Base-by-base conservation (phyloP, 352 stramenopile species). In the Phytopythium sindhum region DNA sequence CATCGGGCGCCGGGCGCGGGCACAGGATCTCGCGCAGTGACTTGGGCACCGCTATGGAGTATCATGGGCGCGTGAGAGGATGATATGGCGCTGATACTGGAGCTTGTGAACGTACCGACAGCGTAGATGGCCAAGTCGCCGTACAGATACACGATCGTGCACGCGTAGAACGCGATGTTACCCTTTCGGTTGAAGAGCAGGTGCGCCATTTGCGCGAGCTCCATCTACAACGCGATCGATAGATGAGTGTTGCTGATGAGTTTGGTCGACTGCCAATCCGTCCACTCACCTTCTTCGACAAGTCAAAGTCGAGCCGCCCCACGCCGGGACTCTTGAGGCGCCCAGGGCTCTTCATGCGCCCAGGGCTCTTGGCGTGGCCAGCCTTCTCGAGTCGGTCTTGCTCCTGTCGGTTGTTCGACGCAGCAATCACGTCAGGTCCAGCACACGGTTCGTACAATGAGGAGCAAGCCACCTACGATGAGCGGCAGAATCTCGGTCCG, bases 121-220 rank as follows among this genome's bases (percentile, higher is more conserved):
- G 87, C 82, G 60, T 96, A 94, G 52, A 94, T 96, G 23, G 87
- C 84, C 54, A 96, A 73, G 62, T 96, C 87, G n/a, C 87, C 87
- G 55, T 93, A 94, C 0, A 96, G 70, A 57, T 96, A 96, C 53
- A 91, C 80, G 53, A 88, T 86, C 29, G 90, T 77, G 61, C 82
- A 93, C 35, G 73, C 75, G 60, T 94, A 96, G 61, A 96, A 94
- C 6, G 86, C 82, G 23, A 90, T 70, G 51, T 88, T 79, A 7
- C 87, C 84, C 44, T 76, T 72, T 55, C 61, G 78, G 35, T 64
- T 84, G 63, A 92, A 96, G 9, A 96, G 75, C 63, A 88, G 60
- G 50, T 94, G 74, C 9, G 86, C 87, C 80, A 96, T 95, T 54
- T 92, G 79, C 19, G 87, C 85, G 29, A 96, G 63, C 65, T 96